These are phyloP conservation scores for Coemansia sp. DNA, from an alignment of 192 early-diverging fungal species.

Conservation along the genomic window DNA sequence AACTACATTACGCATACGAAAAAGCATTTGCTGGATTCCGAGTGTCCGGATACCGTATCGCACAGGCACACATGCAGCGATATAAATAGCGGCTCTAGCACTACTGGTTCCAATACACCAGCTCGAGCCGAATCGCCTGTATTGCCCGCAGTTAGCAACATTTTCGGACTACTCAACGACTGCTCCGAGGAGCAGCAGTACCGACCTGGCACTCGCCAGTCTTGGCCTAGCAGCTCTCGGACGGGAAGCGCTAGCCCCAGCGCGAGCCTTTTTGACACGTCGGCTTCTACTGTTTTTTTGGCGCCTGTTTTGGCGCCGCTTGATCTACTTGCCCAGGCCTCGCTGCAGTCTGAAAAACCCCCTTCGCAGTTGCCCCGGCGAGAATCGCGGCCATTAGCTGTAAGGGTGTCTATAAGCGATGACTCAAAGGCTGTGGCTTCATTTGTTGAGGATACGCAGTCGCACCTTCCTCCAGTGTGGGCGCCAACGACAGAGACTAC, in stretches of 20 bases:
- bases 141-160: slow-evolving; percentile 21
- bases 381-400: not conserved
- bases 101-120: not conserved
- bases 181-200: not conserved
- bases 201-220: not conserved
- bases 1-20: slow-evolving; percentile 56
- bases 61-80: slow-evolving; percentile 1
- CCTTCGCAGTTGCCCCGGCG: not conserved
- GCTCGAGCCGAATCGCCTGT: not conserved
- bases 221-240: not conserved
- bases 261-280: not conserved
- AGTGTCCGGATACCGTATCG: not conserved
- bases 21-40: slow-evolving; percentile 22
- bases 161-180: slow-evolving; percentile 27
- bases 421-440: not conserved
- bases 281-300: not conserved
- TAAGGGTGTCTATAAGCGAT: not conserved
- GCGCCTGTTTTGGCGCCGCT: slow-evolving; percentile 13
- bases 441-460: not conserved
- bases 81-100: slow-evolving; percentile 2
- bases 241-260: not conserved
- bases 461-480: not conserved
- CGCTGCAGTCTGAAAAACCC: not conserved
- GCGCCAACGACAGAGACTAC: slow-evolving; percentile 1
- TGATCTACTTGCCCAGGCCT: slow-evolving; percentile 41